phyloP scores from a whole-genome alignment of 352 stramenopile genomes.

The Phytophthora pini region DNA sequence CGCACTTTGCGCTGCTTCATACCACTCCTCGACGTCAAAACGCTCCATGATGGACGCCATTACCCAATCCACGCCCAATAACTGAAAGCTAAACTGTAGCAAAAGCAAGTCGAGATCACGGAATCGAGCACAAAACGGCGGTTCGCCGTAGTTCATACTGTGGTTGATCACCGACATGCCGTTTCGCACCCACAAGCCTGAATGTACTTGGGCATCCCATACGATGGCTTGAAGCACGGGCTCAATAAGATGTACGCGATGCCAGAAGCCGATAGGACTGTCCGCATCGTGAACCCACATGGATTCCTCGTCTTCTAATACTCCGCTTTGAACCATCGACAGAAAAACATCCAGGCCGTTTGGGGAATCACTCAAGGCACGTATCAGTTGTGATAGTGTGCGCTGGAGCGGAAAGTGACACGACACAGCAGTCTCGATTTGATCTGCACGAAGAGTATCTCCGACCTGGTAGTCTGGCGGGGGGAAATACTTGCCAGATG shows the following conservation, averaged over 20 bases:
- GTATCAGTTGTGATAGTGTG: conserved; percentile 75
- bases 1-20: conserved; percentile 47
- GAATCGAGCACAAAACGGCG: conserved; percentile 86
- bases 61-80: conserved; percentile 80
- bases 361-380: conserved; percentile 65
- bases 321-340: conserved; percentile 48
- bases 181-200: conserved; percentile 85
- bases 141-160: conserved; percentile 91
- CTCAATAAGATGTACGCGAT: conserved; percentile 81
- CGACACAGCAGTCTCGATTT: conserved; percentile 71
- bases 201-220: conserved; percentile 89
- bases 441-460: conserved; percentile 57
- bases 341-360: conserved; percentile 68
- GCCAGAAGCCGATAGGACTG: conserved; percentile 79
- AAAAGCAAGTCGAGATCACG: conserved; percentile 85
- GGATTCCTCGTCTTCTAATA: conserved; percentile 31
- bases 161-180: conserved; percentile 87
- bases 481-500: conserved; percentile 80
- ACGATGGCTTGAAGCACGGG: conserved; percentile 83
- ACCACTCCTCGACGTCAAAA: conserved; percentile 74
- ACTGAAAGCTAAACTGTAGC: conserved; percentile 79
- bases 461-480: conserved; percentile 61
- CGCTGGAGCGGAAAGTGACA: conserved; percentile 87
- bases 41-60: conserved; percentile 77
- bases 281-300: conserved; percentile 70